phyloP scores from a whole-genome alignment of 2,329 filamentous ascomycete species.

The Claviceps sp. region DNA sequence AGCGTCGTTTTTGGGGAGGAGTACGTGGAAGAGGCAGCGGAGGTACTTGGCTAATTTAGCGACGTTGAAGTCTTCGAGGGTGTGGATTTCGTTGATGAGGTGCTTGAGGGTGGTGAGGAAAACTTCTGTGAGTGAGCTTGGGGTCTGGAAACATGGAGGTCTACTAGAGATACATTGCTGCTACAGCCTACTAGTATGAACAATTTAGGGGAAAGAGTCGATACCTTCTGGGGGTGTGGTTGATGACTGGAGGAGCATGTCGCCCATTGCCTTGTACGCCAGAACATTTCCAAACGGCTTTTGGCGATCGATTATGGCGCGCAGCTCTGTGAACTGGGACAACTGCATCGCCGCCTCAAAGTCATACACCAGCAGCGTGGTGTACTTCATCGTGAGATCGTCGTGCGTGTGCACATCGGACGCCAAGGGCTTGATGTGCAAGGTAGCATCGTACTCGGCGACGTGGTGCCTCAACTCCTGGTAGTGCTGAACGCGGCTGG shows the following conservation, averaged over 20 bases:
- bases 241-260: conserved; percentile 44
- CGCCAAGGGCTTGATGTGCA: neutral
- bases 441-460: conserved; percentile 10
- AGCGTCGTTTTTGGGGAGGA: conserved; percentile 42
- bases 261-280: conserved; percentile 50
- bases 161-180: neutral
- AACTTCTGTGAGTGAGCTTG: conserved; percentile 14
- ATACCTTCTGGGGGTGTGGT: conserved; percentile 39
- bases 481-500: conserved; percentile 48
- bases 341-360: conserved; percentile 62
- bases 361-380: conserved; percentile 59
- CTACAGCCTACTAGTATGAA: neutral
- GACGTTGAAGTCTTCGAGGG: conserved; percentile 40
- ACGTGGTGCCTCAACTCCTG: conserved; percentile 46
- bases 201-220: neutral
- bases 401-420: conserved; percentile 29
- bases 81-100: conserved; percentile 57
- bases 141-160: too few species aligned
- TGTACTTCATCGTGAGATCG: conserved; percentile 49
- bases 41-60: conserved; percentile 61
- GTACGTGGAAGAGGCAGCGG: conserved; percentile 59
- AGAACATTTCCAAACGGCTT: conserved; percentile 27
- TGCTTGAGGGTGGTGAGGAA: conserved; percentile 44
- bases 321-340: conserved; percentile 53
- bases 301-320: conserved; percentile 42